phyloP scores from a whole-genome alignment of 495 filamentous ascomycete species.

The Trichoderma erinaceum region DNA sequence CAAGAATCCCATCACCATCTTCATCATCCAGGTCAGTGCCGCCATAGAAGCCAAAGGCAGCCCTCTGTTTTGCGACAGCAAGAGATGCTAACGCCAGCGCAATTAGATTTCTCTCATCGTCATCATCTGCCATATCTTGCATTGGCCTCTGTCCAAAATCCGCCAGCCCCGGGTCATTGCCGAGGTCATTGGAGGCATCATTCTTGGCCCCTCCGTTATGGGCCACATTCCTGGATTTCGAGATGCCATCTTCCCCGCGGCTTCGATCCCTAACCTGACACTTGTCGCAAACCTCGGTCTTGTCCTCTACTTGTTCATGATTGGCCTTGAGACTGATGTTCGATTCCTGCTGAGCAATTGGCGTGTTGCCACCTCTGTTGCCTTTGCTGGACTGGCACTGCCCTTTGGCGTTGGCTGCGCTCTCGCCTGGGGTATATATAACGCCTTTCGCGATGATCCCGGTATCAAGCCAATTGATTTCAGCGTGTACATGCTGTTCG shows the following conservation, averaged over 20 bases:
- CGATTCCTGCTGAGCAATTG: conserved; percentile 81
- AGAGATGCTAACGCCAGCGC: conserved; percentile 6
- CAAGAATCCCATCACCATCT: conserved; percentile 81
- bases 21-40: conserved; percentile 79
- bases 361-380: conserved; percentile 75
- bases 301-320: conserved; percentile 84
- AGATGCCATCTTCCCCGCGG: conserved; percentile 62
- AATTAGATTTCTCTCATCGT: conserved; percentile 79
- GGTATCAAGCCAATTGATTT: conserved; percentile 62
- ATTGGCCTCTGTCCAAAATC: conserved; percentile 71
- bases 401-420: conserved; percentile 65
- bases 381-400: conserved; percentile 76
- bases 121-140: conserved; percentile 74
- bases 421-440: conserved; percentile 81
- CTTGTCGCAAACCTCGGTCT: conserved; percentile 86
- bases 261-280: conserved; percentile 54
- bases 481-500: conserved; percentile 82
- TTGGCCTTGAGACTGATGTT: conserved; percentile 88
- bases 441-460: conserved; percentile 64
- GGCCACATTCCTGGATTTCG: conserved; percentile 78
- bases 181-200: conserved; percentile 88
- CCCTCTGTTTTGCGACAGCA: not conserved
- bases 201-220: conserved; percentile 83
- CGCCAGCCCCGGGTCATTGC: conserved; percentile 92
- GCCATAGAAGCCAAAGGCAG: too few relatives aligned